Evolutionary conservation across 345 rosid species (phyloP), one percentile per base, ranked within the genome.

Genomic region (Brassica carinata): DNA sequence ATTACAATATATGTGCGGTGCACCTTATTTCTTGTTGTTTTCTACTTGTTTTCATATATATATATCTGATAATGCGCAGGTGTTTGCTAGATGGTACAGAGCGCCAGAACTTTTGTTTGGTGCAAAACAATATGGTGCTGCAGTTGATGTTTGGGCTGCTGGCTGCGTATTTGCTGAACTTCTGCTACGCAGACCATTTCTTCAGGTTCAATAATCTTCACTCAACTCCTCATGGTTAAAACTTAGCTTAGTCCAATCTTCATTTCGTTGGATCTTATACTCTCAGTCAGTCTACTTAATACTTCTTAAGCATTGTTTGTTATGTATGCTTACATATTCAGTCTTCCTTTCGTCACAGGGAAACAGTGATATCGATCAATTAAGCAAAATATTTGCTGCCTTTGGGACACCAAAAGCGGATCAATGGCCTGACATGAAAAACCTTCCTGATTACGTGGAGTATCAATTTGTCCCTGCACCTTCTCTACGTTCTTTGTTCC

Each of bases 401-500:
- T 55, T 55, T 55, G 61, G 61, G 61, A 55, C 61, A 55, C 61
- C 61, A 55, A 55, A 55, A 17, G 61, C 61, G 10, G 61, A 17
- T 3, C 61, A 55, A 9, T 55, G 61, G 61, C 61, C 61, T 15
- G 61, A 55, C 26, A 17, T 55, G 61, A 55, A 55, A 55, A 55
- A 2, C 10, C 61, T 55, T 55, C 61, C 61, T 55, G 61, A 55
- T 55, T 55, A 55, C 26, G 61, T 55, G 7, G 61, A 55, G 61
- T 55, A 55, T 55, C 61, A 55, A 55, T 55, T 15, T 2, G 61
- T 55, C 61, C 26, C 61, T 0, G 26, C 61, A 55, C 61, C 61
- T 55, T 55, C 26, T 17, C 23, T 55, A 55, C 61, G 61, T 17
- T 55, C 61, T 55, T 55, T 55, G 2, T 55, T 55, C 79, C 96